A percentile compares a stretch with the other conserved stretches of the same genome.
phyloP scores from a whole-genome alignment of 441 rosid species.

The Macaranga tanarius region DNA sequence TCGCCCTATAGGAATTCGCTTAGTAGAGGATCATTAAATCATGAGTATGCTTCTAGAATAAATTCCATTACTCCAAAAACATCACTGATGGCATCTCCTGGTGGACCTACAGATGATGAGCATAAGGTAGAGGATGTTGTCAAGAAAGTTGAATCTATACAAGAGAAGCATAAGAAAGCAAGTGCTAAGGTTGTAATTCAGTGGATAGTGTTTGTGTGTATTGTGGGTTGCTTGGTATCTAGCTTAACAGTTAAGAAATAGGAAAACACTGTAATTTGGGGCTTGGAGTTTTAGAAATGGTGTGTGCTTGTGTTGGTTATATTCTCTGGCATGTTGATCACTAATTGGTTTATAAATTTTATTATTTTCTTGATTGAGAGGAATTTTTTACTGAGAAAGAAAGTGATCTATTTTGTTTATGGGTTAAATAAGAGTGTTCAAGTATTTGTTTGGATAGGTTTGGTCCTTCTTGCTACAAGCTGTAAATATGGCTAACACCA shows the following conservation, averaged over 20 bases:
- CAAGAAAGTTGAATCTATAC: constrained; percentile 44
- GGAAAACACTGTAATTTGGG: constrained; percentile 42
- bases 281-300: constrained; percentile 79
- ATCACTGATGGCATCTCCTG: constrained; percentile 38
- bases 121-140: constrained; percentile 58
- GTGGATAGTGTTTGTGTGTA: constrained; percentile 43
- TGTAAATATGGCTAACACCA: too few relatives aligned
- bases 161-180: constrained; percentile 34
- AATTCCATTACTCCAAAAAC: constrained; percentile 37
- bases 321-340: constrained; percentile 66
- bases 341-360: constrained; percentile 70
- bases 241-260: constrained; percentile 46
- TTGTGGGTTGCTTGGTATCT: constrained; percentile 49
- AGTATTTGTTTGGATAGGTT: constrained; percentile 70
- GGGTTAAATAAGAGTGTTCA: constrained; percentile 85
- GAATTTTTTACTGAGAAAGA: constrained; percentile 67
- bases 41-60: constrained; percentile 37
- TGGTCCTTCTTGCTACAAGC: constrained; percentile 57
- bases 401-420: constrained; percentile 81
- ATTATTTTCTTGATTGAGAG: constrained; percentile 71
- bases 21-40: constrained; percentile 46
- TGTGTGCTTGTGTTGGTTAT: constrained; percentile 70
- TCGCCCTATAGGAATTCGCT: constrained; percentile 40
- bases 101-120: constrained; percentile 42
- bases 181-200: constrained; percentile 43